These are phyloP conservation scores for Endoconidiophora laricicola DNA, from an alignment of 2,329 filamentous ascomycete genomes.

Conservation along the genomic window DNA sequence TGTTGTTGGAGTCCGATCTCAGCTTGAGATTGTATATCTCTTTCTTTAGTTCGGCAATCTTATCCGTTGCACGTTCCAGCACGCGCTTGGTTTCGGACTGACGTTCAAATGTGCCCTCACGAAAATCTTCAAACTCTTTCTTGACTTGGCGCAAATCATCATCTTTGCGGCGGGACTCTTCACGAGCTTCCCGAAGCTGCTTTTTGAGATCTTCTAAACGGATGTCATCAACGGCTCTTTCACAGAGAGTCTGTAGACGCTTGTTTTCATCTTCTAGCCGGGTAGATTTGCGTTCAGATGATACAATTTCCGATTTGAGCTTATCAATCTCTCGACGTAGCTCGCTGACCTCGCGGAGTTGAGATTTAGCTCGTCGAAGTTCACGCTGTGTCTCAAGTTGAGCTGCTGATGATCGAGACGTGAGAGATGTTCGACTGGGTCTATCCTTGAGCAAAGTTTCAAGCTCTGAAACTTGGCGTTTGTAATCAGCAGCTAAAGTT, in stretches of 20 bases:
- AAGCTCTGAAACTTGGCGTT: slow-evolving; percentile 41
- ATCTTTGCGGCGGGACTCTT: slow-evolving; percentile 30
- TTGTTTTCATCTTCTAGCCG: slow-evolving; percentile 24
- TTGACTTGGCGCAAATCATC: slow-evolving; percentile 32
- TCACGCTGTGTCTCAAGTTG: slow-evolving; percentile 37
- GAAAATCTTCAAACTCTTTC: slow-evolving; percentile 36
- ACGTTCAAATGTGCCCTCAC: slow-evolving; percentile 34
- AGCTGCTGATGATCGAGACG: slow-evolving; percentile 34
- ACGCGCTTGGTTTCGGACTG: slow-evolving; percentile 40
- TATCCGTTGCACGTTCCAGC: slow-evolving; percentile 37
- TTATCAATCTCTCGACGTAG: slow-evolving; percentile 36
- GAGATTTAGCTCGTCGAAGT: slow-evolving; percentile 35
- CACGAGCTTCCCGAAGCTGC: slow-evolving; percentile 27
- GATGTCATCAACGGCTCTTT: slow-evolving; percentile 12
- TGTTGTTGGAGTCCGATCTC: background rate
- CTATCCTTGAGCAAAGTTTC: slow-evolving; percentile 31
- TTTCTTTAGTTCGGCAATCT: slow-evolving; percentile 38
- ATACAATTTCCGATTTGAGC: slow-evolving; percentile 33
- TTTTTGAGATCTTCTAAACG: slow-evolving; percentile 7
- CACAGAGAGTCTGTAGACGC: slow-evolving; percentile 14
- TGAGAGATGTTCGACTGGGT: slow-evolving; percentile 24
- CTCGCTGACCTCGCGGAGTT: slow-evolving; percentile 34
- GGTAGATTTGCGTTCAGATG: slow-evolving; percentile 28
- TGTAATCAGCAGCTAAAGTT: slow-evolving; percentile 39
- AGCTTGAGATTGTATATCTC: slow-evolving; percentile 27